phyloP scores from a whole-genome alignment of 2,329 filamentous ascomycete species.

The Fusarium papillatum region DNA sequence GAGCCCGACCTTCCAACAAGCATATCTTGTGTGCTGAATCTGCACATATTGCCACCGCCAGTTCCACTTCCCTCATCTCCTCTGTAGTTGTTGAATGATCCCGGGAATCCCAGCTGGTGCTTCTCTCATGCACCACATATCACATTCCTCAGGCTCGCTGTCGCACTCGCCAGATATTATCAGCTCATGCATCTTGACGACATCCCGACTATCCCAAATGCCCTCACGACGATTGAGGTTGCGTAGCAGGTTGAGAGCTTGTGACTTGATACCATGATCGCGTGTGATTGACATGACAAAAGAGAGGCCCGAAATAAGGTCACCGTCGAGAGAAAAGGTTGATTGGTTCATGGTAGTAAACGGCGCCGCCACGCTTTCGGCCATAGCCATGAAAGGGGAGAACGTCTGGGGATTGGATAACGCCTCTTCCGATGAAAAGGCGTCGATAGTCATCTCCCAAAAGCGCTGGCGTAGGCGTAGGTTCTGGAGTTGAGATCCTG shows the following conservation, averaged over 20 bases:
- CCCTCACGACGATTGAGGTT: neutral
- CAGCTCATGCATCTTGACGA: neutral
- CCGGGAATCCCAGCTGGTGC: neutral
- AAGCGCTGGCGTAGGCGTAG: neutral
- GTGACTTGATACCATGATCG: neutral
- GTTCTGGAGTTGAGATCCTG: neutral
- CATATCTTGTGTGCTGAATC: neutral
- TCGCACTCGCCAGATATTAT: neutral
- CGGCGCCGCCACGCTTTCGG: neutral
- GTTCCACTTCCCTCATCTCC: neutral
- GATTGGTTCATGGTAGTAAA: neutral
- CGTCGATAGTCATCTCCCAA: neutral
- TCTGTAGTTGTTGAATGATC: neutral
- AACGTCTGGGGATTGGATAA: neutral
- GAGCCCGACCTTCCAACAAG: neutral
- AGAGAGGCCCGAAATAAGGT: neutral
- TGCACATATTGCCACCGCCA: neutral
- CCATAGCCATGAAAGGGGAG: neutral
- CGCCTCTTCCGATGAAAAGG: neutral
- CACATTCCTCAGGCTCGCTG: neutral
- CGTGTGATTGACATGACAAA: neutral
- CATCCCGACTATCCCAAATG: neutral
- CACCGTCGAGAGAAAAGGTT: conserved; percentile 1
- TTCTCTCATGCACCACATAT: neutral
- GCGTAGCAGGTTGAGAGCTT: neutral